Evolutionary conservation across 2,329 filamentous ascomycete genomes (phyloP), one percentile per base, ranked within the genome.

Genomic region (Pyrenochaeta sp.): DNA sequence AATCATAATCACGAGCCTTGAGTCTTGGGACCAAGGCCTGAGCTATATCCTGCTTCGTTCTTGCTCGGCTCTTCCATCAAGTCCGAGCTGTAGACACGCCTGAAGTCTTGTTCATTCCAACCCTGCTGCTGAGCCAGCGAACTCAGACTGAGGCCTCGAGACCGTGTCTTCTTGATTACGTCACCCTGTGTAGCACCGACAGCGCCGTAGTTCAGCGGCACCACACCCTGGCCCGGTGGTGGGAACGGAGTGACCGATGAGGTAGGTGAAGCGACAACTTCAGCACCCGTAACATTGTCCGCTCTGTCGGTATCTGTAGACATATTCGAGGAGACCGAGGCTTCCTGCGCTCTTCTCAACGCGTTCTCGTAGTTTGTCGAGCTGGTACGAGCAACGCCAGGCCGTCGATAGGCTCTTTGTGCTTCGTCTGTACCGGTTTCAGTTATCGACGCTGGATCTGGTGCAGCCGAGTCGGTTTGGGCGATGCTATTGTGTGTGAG

Each of bases 381-480:
- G 45, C 64, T 68, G 1, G 71, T 63, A 7, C 71, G 62, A 1
- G 59, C 50, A 11, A 67, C 58, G 1, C 54, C 57, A 0, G 68
- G 69, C 12, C 64, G 62, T 14, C 60, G 61, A 35, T 73, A 74
- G 21, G 71, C 67, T n/a, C 58, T 56, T 17, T 62, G 56, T 9
- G 70, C 71, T 50, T 74, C 72, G 15, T 54, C 49, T 32, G 53
- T 37, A 15, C 47, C 48, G 21, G 57, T 39, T 14, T 45, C 44
- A 11, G 39, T 33, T 17, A 48, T 17, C 20, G 66, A 35, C 1
- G 53, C 53, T 12, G 64, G 64, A 14, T 71, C 69, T 2, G 73
- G 73, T 3, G 72, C 73, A 31, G 73, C 73, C 9, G 71, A 69
- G 37, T 75, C 73, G 18, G 73, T 75, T 53, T 75, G 72, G 10